Base-by-base conservation (phyloP, 805 yeast genomes). In the Candida coquimbonensis region DNA sequence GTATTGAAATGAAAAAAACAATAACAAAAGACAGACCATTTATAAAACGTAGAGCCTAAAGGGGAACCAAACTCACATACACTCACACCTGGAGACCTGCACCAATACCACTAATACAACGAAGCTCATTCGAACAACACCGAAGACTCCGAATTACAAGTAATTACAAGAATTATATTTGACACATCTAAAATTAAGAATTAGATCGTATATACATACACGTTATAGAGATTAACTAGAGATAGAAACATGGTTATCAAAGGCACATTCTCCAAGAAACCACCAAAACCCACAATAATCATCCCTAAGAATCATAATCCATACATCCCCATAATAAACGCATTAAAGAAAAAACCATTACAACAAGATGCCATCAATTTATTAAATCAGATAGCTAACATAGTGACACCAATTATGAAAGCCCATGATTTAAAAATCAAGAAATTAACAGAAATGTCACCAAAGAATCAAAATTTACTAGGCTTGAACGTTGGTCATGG, bases 401-500 rank as follows among this genome's bases (percentile, higher is more conserved):
- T 73, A 31, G 93, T 85, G 13, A 81, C 90, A 3, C 96, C 96
- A 3, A 64, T 91, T 43, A 86, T 91, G 81, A 75, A 78, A 48
- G 76, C 77, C 37, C 73, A 80, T 49, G 72, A 75, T 5, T 77
- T 86, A 59, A 77, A 74, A 44, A 91, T 90, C 3, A 80, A 79
- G 0, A 66, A 74, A 0, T 61, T 91, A 14, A 77, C 84, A 51
- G 98, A 91, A 62, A 86, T 91, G 76, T 83, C 69, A 50, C 98
- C 98, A 3, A 81, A 75, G 50, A 71, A 77, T 55, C 68, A 74
- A 3, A 63, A 72, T 14, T 65, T 91, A 19, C 65, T 90, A 12
- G 98, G 98, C 0, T 65, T 89, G 51, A 91, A 91, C 62, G 88
- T 88, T 8, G 87, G 87, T 59, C 64, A 65, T 7, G 98, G 98